A percentile compares a stretch with the other conserved stretches of the same genome.
Conservation (phyloP, 805 yeast genomes). For the Metschnikowia bowlesiae region DNA sequence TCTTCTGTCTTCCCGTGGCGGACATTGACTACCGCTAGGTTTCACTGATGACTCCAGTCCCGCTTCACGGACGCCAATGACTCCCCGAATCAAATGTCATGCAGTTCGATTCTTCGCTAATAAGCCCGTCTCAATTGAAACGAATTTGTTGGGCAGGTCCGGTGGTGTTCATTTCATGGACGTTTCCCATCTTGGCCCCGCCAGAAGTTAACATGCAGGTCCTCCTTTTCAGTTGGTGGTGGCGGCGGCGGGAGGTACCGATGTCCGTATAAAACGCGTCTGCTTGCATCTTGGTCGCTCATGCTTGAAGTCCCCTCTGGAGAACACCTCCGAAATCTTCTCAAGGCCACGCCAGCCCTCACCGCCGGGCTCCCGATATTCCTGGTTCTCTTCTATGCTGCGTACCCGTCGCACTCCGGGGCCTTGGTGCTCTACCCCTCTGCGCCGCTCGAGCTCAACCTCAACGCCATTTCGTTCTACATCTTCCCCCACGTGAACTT, state of each 20-base stretch:
- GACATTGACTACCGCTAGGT: too few relatives aligned
- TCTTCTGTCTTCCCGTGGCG: too few relatives aligned
- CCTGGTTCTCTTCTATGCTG: conserved; percentile 41
- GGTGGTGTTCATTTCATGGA: too few relatives aligned
- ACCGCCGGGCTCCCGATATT: conserved; percentile 59
- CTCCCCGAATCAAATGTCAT: too few relatives aligned
- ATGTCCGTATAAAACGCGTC: neutral
- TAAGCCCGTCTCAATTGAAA: too few relatives aligned
- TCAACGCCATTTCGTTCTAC: conserved; percentile 62
- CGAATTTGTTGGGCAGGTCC: too few relatives aligned
- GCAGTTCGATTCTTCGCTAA: too few relatives aligned
- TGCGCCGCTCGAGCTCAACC: conserved; percentile 43
- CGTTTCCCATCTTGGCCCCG: too few relatives aligned
- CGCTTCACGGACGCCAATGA: too few relatives aligned
- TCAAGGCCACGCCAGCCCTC: conserved; percentile 46
- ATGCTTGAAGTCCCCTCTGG: conserved; percentile 4
- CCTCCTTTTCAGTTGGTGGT: neutral
- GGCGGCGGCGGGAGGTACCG: neutral
- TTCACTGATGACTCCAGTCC: too few relatives aligned
- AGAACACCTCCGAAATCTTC: neutral
- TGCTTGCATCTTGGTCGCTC: neutral
- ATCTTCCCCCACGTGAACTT: conserved; percentile 63
- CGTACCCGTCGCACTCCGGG: conserved; percentile 19
- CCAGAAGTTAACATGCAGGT: too few relatives aligned
- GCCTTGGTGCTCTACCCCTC: conserved; percentile 34